These are phyloP conservation scores for Cryptomeria japonica DNA, from an alignment of 75 land plant species.

Conservation along the genomic window DNA sequence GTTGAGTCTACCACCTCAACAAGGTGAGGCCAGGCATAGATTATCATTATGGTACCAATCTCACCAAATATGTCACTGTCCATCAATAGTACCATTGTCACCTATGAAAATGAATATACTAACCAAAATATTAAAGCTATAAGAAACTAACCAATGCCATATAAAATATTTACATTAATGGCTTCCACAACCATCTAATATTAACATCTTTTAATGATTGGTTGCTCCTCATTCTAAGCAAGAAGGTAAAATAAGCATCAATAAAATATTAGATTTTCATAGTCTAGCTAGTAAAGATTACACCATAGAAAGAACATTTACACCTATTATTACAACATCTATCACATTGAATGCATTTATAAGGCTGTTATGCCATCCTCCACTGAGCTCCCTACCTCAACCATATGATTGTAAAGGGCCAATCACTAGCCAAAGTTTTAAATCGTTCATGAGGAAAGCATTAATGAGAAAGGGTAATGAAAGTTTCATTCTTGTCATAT, in stretches of 20 bases:
- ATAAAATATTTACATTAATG: not conserved
- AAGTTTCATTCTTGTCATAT: not conserved
- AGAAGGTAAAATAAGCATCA: not conserved
- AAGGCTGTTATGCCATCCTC: slow-evolving; percentile 68
- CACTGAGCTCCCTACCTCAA: slow-evolving; percentile 71
- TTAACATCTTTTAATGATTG: not conserved
- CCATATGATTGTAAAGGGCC: slow-evolving; percentile 89
- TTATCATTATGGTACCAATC: slow-evolving; percentile 34
- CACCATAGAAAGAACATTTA: not conserved
- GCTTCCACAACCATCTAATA: not conserved
- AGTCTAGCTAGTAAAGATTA: not conserved
- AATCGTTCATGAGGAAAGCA: slow-evolving; percentile 42
- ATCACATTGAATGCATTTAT: slow-evolving; percentile 60
- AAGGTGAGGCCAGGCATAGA: slow-evolving; percentile 69
- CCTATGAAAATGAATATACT: slow-evolving; percentile 18
- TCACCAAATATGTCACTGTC: slow-evolving; percentile 88
- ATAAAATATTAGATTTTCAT: not conserved
- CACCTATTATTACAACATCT: slow-evolving; percentile 85
- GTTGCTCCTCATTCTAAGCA: not conserved
- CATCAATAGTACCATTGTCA: slow-evolving; percentile 83
- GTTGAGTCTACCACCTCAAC: slow-evolving; percentile 69
- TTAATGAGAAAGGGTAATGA: not conserved
- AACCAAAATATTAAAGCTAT: not conserved
- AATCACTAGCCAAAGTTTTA: slow-evolving; percentile 65
- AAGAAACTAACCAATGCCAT: not conserved